Percentiles rank a stretch among this genome's conserved stretches.
These are phyloP conservation scores for Magnolia officinalis DNA, from an alignment of 164 flowering plant species.

Conservation along the genomic window DNA sequence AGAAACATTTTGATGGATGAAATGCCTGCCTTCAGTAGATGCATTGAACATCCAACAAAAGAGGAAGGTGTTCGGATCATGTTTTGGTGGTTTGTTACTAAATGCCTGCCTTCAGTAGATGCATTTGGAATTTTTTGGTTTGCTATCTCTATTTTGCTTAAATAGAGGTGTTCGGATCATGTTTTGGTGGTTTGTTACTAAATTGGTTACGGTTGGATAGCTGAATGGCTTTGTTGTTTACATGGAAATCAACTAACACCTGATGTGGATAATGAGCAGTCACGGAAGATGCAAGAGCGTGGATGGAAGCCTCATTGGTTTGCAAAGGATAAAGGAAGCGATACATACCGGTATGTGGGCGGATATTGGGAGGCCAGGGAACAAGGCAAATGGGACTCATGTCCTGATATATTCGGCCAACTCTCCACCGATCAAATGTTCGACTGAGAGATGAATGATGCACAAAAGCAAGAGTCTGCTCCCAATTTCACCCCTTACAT, in stretches of 20 bases:
- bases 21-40: too few species aligned
- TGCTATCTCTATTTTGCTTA: too few species aligned
- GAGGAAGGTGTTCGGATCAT: too few species aligned
- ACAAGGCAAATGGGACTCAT: slow-evolving; percentile 33
- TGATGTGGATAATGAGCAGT: slow-evolving; percentile 17
- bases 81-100: too few species aligned
- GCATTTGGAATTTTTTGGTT: too few species aligned
- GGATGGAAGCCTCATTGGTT: slow-evolving; percentile 54
- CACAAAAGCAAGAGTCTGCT: not conserved
- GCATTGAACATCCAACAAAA: too few species aligned
- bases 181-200: too few species aligned
- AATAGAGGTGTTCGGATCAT: too few species aligned
- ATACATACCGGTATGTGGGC: slow-evolving; percentile 33
- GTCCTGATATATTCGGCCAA: slow-evolving; percentile 48
- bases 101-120: too few species aligned
- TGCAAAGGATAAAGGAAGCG: slow-evolving; percentile 30
- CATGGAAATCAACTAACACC: not conserved
- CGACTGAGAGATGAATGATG: slow-evolving; percentile 6
- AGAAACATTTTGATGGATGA: too few species aligned
- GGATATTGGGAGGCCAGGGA: slow-evolving; percentile 53
- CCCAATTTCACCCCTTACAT: not conserved
- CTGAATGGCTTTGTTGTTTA: not conserved
- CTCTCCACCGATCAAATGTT: slow-evolving; percentile 18
- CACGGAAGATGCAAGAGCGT: slow-evolving; percentile 44
- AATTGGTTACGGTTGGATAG: not conserved